Base-by-base conservation (phyloP, 2,329 filamentous ascomycete species). In the Hymenoscyphus repandus region DNA sequence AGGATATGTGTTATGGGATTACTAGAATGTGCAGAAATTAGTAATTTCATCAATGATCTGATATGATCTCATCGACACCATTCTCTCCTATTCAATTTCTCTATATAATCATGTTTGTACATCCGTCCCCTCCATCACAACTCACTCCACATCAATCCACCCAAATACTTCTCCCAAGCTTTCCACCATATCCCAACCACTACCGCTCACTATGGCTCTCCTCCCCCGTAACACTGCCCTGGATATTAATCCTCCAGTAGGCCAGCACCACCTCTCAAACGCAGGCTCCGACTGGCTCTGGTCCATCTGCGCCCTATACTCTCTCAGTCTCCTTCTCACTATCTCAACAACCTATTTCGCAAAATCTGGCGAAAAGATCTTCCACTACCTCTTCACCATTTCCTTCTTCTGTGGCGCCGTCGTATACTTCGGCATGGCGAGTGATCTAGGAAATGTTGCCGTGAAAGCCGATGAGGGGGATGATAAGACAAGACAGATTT, bases 371-470 rank as follows among this genome's bases (percentile, higher is more conserved):
- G 65, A 61, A 49, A 54, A 48, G 34, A 55, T 83, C 46, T 84
- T 84, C 69, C 78, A 84, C 68, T 83, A 84, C 70, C 77, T 85
- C 59, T 81, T 79, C 5, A 77, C 79, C 2, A 68, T 70, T 18
- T 76, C 83, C 47, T 77, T 78, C 39, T 74, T 80, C 53, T 74
- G 81, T 11, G 79, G 80, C 2, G 70, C 74, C 32, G 79, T 86
- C 54, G 73, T 81, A n/a, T 85, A 86, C 69, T 86, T 80, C 68
- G 70, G 77, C 54, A 82, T 85, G 78, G 82, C 74, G 18, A 78
- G 79, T n/a, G 80, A 83, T 61, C 71, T 86, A 1, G 82, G 82
- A 38, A 80, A 76, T 64, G 75, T 75, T 1, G 76, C 80, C 1
- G 80, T 86, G 58, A 59, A 69, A 30, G 79, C 80, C 31, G 75